Evolutionary conservation across 768 basidiomycete genomes (phyloP).

Genomic region (Fibroporia radiculosa): DNA sequence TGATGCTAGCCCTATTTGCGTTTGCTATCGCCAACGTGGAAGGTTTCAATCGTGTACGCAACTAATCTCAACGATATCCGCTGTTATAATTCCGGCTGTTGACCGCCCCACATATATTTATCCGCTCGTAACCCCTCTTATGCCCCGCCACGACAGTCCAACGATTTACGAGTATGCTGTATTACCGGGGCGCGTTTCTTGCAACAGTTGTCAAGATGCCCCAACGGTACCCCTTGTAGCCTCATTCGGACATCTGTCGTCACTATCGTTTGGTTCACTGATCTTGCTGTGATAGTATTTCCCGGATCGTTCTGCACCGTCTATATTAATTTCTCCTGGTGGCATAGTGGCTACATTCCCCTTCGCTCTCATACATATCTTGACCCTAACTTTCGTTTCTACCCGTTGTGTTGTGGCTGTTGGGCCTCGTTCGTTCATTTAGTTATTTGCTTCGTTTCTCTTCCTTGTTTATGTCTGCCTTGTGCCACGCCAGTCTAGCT

Average conservation of each 20-base stretch:
- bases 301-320: neutral
- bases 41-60: conserved; percentile 3
- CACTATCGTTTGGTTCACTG: conserved; percentile 1
- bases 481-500: neutral
- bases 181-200: no score
- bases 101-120: no score
- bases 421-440: neutral
- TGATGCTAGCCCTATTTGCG: neutral
- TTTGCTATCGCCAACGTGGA: no score
- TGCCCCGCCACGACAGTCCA: no score
- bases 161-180: no score
- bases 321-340: neutral
- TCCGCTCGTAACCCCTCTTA: no score
- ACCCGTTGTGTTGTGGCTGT: neutral
- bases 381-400: neutral
- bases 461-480: neutral
- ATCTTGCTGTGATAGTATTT: conserved; percentile 10
- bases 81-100: no score
- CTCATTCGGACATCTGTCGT: no score
- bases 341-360: neutral
- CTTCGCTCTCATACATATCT: neutral
- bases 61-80: neutral
- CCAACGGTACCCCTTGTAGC: no score
- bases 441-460: neutral
- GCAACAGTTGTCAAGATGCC: no score